Evolutionary conservation across 352 stramenopile species (phyloP), one percentile per base, ranked within the genome.

Genomic region (Pythium dissotocum): DNA sequence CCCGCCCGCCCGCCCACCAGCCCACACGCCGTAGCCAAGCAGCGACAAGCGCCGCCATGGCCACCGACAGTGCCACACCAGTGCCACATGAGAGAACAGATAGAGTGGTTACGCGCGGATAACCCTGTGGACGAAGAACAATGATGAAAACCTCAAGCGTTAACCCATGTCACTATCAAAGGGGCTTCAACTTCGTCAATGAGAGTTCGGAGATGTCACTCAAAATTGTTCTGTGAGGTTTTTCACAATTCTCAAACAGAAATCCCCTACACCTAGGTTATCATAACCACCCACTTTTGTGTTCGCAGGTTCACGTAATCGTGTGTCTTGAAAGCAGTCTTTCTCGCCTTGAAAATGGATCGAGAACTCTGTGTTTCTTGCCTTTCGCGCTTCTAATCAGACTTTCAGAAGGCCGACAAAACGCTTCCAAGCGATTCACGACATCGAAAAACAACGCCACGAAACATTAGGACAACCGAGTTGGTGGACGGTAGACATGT

Each of bases 251-350:
- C 16, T 16, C 38, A 13, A 40, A 40, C 44, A 26, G 44, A 51
- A 21, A 28, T 57, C 52, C 28, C 65, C 65, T 44, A 71, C 8
- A 42, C 65, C 65, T 71, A 71, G 53, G 33, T 61, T 33, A 63
- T 66, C 65, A 63, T 53, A 18, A 62, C 65, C 65, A 71, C 58
- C 58, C 65, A 66, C 51, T 71, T 66, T 70, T 61, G 48, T 61
- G 63, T 59, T 58, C 32, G 51, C 32, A 16, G 0, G 63, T 58
- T 69, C 63, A 69, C 63, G 63, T 60, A 69, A 69, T 69, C 61
- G 18, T 21, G 6, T 24, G 18, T 21, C 35, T 9, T 40, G 35
- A 40, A 44, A 6, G 46, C 7, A 16, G 40, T 16, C 40, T 48
- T 48, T 48, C 40, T 48, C 40, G 40, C n/a, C 21, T 53, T 53